Conservation (phyloP, 1,284 basidiomycete genomes). For the Ustilago loliicola region DNA sequence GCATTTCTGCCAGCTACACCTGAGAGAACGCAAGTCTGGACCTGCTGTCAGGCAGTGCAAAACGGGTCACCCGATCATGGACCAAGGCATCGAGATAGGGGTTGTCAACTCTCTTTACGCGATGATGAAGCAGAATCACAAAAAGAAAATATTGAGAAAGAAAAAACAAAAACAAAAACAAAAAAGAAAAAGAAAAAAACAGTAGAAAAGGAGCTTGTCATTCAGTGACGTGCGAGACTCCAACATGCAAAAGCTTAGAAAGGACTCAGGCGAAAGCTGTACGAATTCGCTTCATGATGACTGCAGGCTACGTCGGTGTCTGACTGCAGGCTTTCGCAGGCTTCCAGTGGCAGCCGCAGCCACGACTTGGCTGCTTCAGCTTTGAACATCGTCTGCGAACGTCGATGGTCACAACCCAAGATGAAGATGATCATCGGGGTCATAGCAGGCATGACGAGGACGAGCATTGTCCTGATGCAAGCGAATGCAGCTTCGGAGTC, state of each 20-base stretch:
- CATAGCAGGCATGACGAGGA: background rate
- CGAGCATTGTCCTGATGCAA: background rate
- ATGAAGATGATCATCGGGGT: background rate
- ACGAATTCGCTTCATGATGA: slow-evolving; percentile 1
- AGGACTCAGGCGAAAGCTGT: background rate
- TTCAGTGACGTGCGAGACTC: too few relatives aligned
- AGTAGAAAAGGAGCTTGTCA: background rate
- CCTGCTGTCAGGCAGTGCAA: too few relatives aligned
- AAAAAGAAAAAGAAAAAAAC: too few relatives aligned
- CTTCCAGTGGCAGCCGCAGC: background rate
- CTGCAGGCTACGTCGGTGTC: background rate
- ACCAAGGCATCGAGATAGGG: too few relatives aligned
- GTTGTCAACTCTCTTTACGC: too few relatives aligned
- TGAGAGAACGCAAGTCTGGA: too few relatives aligned
- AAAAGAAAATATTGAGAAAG: too few relatives aligned
- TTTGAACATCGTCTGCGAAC: background rate
- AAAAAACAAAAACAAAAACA: too few relatives aligned
- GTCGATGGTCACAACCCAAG: background rate
- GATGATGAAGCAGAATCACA: too few relatives aligned
- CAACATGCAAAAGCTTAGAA: too few relatives aligned
- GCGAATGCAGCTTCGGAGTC: background rate
- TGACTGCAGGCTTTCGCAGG: background rate
- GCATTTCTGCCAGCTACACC: too few relatives aligned
- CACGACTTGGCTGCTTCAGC: background rate
- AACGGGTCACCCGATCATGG: too few relatives aligned